Evolutionary conservation across 2,329 filamentous ascomycete species (phyloP), one percentile per base, ranked within the genome.

Genomic region (Aspergillus persii): DNA sequence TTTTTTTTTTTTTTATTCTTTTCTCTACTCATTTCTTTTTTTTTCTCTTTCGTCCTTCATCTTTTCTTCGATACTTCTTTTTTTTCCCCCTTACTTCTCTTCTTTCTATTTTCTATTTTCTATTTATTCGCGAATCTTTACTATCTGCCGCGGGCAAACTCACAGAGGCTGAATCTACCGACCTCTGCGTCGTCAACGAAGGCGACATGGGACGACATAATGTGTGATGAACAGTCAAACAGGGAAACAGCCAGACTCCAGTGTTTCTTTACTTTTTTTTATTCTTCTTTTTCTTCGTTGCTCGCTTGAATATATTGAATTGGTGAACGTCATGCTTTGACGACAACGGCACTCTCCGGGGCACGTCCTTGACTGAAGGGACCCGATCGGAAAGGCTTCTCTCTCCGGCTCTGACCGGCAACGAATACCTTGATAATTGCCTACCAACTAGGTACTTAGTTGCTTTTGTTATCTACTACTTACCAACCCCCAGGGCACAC

Each of bases 171-270:
- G 53, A 59, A 30, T 26, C 15, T 49, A 39, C 56, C 51, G 55
- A 44, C 58, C 47, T 61, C 44, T 47, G 44, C 44, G 41, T 50
- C 62, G 56, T 33, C 36, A 31, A 41, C 12, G 4, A 41, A 56
- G 55, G 62, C 49, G 57, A 63, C 61, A 47, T 47, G 44, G 26
- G 44, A 63, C 63, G 64, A 65, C 61, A 60, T 65, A 63, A 66
- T 66, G 64, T 63, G 61, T 66, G 61, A 63, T 60, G 57, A 60
- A 53, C 60, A 61, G 60, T 56, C 54, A 58, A 56, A 31, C 60
- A 61, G 60, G 56, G 50, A 57, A 56, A 39, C 61, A 61, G 59
- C 56, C 58, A 61, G 57, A 60, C 59, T 56, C 54, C 48, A 56
- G 58, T 53, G 44, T 27, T 15, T 8, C 27, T 47, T 47, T 26